Conservation (phyloP, 306 rosid species). For the Corylus heterophylla region DNA sequence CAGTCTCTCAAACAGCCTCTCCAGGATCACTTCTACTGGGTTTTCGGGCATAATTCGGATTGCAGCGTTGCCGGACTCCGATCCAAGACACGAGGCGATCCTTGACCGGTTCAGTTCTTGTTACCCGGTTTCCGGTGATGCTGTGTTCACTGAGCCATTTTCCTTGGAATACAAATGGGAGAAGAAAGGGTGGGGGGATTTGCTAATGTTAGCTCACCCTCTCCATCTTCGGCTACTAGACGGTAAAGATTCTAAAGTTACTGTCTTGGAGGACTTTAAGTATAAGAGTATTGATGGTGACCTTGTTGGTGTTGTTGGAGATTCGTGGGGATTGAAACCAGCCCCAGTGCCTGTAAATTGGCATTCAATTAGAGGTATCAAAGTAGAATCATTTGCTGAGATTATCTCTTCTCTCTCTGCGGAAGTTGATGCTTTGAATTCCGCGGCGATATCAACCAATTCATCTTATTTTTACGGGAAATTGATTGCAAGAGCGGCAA, state of each 20-base stretch:
- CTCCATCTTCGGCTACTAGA: slow-evolving; percentile 63
- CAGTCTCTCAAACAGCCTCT: slow-evolving; percentile 32
- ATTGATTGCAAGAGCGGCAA: slow-evolving; percentile 78
- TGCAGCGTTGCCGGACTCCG: slow-evolving; percentile 51
- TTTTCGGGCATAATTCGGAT: slow-evolving; percentile 72
- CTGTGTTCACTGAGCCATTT: slow-evolving; percentile 55
- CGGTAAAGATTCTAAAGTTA: slow-evolving; percentile 26
- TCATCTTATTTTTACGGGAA: slow-evolving; percentile 73
- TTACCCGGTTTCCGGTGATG: slow-evolving; percentile 79
- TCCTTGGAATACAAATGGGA: slow-evolving; percentile 71
- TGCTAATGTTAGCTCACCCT: slow-evolving; percentile 84
- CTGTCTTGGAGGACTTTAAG: slow-evolving; percentile 56
- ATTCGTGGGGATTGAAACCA: slow-evolving; percentile 63
- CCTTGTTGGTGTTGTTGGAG: slow-evolving; percentile 82
- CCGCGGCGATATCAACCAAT: slow-evolving; percentile 33
- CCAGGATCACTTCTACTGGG: slow-evolving; percentile 51
- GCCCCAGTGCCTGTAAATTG: slow-evolving; percentile 68
- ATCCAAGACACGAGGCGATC: slow-evolving; percentile 28
- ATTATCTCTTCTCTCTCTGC: slow-evolving; percentile 50
- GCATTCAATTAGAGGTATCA: slow-evolving; percentile 70
- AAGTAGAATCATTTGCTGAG: slow-evolving; percentile 42
- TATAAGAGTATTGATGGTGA: slow-evolving; percentile 86
- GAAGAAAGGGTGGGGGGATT: slow-evolving; percentile 68
- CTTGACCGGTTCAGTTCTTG: slow-evolving; percentile 65
- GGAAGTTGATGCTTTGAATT: slow-evolving; percentile 57